Evolutionary conservation across 2,329 filamentous ascomycete species (phyloP).

Genomic region (Zymoseptoria tritici): DNA sequence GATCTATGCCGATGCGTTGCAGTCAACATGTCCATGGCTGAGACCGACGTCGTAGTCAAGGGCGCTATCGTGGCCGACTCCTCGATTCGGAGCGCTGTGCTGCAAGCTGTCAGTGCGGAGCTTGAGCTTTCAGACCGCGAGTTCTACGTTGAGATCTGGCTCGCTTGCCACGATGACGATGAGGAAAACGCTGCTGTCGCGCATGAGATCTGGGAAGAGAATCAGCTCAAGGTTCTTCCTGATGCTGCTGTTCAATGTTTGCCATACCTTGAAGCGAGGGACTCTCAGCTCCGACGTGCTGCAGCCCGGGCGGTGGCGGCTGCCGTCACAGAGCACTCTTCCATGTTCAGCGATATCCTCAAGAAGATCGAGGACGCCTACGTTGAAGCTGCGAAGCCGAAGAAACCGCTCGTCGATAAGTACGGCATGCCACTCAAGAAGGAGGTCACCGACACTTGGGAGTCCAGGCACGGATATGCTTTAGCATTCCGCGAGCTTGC

Average conservation of each 20-base stretch:
- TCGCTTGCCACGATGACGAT: conserved; percentile 84
- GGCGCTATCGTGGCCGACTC: conserved; percentile 73
- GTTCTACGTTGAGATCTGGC: conserved; percentile 86
- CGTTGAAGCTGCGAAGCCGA: conserved; percentile 69
- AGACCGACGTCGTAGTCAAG: conserved; percentile 68
- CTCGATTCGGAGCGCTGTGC: conserved; percentile 71
- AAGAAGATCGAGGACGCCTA: conserved; percentile 64
- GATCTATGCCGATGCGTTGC: conserved; percentile 81
- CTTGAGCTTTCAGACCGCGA: conserved; percentile 82
- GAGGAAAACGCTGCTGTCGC: conserved; percentile 80
- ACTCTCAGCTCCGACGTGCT: conserved; percentile 73
- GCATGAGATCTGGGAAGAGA: conserved; percentile 90
- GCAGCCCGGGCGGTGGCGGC: conserved; percentile 76
- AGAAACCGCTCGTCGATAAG: conserved; percentile 76
- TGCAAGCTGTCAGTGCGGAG: conserved; percentile 86
- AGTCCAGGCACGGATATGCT: conserved; percentile 80
- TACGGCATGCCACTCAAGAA: conserved; percentile 92
- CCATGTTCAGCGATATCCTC: conserved; percentile 56
- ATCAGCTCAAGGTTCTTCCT: conserved; percentile 62
- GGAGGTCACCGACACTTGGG: conserved; percentile 84
- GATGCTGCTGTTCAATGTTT: conserved; percentile 57
- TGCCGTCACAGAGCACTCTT: conserved; percentile 54
- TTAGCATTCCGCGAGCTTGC: conserved; percentile 79
- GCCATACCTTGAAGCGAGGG: conserved; percentile 70
- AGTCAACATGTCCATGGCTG: conserved; percentile 64